Evolutionary conservation across 257 asterid genomes (phyloP).

Genomic region (Jacaranda copaia): DNA sequence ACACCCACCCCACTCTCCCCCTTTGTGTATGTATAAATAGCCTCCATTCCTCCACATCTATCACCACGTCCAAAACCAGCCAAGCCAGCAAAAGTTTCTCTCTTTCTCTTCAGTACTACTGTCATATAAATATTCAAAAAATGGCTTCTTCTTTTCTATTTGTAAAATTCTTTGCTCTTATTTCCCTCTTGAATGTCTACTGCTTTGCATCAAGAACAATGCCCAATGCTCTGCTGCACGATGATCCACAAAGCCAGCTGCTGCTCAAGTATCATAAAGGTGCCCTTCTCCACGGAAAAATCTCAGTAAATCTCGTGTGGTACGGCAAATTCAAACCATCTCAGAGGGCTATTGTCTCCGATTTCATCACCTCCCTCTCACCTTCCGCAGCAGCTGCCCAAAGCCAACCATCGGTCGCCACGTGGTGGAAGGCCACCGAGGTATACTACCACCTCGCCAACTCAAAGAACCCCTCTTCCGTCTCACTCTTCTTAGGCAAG

Average conservation of each 20-base stretch:
- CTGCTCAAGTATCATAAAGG: constrained; percentile 69
- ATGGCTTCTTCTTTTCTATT: constrained; percentile 34
- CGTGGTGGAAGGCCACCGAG: constrained; percentile 71
- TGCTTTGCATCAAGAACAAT: constrained; percentile 29
- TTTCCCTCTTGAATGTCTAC: constrained; percentile 28
- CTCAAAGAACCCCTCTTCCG: constrained; percentile 47
- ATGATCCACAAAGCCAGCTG: constrained; percentile 22
- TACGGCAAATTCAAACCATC: constrained; percentile 76
- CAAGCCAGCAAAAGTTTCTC: background rate
- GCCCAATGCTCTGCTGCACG: background rate
- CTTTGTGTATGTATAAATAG: background rate
- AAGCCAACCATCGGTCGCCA: constrained; percentile 62
- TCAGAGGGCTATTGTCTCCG: constrained; percentile 68
- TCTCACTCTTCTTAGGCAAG: constrained; percentile 50
- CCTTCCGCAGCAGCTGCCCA: constrained; percentile 28
- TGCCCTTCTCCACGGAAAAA: constrained; percentile 53
- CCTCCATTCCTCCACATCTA: background rate
- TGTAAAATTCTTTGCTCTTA: constrained; percentile 8
- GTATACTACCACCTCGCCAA: constrained; percentile 53
- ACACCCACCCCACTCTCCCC: background rate
- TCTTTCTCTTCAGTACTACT: background rate
- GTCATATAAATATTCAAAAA: background rate
- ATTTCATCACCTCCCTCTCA: constrained; percentile 66
- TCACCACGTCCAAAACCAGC: background rate
- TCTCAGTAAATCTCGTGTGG: constrained; percentile 57